Conservation (phyloP, 257 asterid genomes). For the Sherardia arvensis region DNA sequence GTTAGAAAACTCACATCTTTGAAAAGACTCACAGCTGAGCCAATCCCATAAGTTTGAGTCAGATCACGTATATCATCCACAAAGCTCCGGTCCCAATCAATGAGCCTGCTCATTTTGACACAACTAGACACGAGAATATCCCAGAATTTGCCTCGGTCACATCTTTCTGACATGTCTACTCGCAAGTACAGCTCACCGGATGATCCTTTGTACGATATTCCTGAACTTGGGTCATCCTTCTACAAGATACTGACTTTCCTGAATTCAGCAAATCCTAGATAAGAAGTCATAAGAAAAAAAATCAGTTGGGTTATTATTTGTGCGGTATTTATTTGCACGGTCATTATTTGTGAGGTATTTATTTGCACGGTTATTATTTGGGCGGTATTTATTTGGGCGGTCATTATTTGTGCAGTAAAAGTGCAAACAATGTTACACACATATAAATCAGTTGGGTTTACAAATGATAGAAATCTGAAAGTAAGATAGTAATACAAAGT, state of each 20-base stretch:
- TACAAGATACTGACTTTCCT: conserved; percentile 80
- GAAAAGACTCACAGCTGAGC: conserved; percentile 53
- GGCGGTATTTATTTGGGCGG: too few relatives aligned
- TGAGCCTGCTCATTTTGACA: conserved; percentile 48
- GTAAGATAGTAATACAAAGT: neutral
- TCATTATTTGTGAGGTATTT: too few relatives aligned
- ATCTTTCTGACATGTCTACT: conserved; percentile 54
- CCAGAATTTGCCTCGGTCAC: conserved; percentile 67
- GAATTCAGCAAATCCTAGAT: conserved; percentile 59
- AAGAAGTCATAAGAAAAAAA: too few relatives aligned
- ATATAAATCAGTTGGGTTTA: too few relatives aligned
- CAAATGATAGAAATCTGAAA: neutral
- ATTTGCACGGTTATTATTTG: too few relatives aligned
- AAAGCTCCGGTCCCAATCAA: conserved; percentile 93
- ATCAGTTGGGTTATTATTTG: too few relatives aligned
- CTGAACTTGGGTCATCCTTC: conserved; percentile 43
- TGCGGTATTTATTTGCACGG: too few relatives aligned
- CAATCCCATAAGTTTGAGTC: conserved; percentile 58
- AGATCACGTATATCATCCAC: conserved; percentile 72
- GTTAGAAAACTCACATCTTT: conserved; percentile 47
- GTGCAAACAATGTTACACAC: neutral
- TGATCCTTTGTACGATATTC: conserved; percentile 30
- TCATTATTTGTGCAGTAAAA: neutral
- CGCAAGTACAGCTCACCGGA: conserved; percentile 50
- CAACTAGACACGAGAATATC: conserved; percentile 44